Evolutionary conservation across 139 green algal genomes (phyloP).

Genomic region (Picocystis salinarum): DNA sequence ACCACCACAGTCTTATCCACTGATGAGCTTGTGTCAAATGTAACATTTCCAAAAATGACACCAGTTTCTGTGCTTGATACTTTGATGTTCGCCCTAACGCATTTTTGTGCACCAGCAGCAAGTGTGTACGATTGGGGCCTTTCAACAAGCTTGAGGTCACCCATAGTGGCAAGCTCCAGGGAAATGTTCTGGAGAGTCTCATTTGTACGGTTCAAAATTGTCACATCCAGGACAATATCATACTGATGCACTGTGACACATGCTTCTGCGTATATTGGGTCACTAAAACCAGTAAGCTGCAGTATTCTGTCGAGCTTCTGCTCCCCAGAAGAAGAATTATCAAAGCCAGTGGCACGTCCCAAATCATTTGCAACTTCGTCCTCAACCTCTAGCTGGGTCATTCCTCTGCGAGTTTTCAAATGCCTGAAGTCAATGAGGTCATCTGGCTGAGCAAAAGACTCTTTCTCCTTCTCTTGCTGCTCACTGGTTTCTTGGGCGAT

Average conservation of each 20-base stretch:
- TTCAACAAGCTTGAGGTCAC: conserved; percentile 96
- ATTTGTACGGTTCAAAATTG: conserved; percentile 68
- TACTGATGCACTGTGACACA: conserved; percentile 74
- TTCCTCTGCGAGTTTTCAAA: conserved; percentile 53
- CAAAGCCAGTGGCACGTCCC: conserved; percentile 49
- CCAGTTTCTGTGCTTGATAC: conserved; percentile 94
- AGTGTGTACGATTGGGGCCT: conserved; percentile 82
- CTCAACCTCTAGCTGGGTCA: conserved; percentile 76
- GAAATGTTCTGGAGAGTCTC: conserved; percentile 72
- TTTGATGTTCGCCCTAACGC: conserved; percentile 89
- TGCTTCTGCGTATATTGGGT: conserved; percentile 93
- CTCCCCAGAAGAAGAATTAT: conserved; percentile 21
- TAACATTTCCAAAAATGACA: conserved; percentile 98
- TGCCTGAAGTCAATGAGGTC: conserved; percentile 71
- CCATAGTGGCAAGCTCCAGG: conserved; percentile 96
- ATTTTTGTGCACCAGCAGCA: conserved; percentile 44
- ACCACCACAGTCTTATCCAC: conserved; percentile 70
- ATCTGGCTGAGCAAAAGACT: conserved; percentile 37
- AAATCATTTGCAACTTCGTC: conserved; percentile 62
- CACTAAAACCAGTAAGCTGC: conserved; percentile 89
- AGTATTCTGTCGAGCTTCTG: conserved; percentile 66
- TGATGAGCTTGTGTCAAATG: conserved; percentile 68
- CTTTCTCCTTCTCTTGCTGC: conserved; percentile 27
- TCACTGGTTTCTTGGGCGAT: conserved; percentile 26
- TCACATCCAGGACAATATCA: conserved; percentile 95